Conservation (phyloP, 1,284 basidiomycete species). For the Takashimella koratensis region DNA sequence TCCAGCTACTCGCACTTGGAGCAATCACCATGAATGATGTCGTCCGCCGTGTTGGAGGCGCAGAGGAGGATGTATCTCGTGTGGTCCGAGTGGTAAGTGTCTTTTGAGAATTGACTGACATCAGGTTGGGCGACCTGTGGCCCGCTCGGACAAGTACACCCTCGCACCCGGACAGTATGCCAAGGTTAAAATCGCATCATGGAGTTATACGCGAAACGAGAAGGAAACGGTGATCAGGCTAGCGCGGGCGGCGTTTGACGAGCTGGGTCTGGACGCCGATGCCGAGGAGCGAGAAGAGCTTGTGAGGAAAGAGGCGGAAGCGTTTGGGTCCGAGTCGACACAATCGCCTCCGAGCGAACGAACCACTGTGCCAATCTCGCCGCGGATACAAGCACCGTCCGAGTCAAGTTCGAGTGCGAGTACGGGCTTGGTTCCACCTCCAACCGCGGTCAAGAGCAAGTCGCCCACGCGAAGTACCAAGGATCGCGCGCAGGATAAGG, state of each 20-base stretch:
- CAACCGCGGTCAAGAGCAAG: not conserved
- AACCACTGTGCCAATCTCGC: not conserved
- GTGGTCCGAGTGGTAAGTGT: conserved; percentile 40
- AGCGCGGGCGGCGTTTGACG: conserved; percentile 41
- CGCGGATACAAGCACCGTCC: too few relatives aligned
- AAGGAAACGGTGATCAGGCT: conserved; percentile 28
- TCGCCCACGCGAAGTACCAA: too few relatives aligned
- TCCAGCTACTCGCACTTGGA: conserved; percentile 42
- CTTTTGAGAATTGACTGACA: conserved; percentile 1
- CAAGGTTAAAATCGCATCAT: conserved; percentile 43
- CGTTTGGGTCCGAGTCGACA: conserved; percentile 4
- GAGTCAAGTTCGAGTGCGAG: too few relatives aligned
- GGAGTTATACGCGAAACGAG: conserved; percentile 40
- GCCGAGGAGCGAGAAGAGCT: conserved; percentile 39
- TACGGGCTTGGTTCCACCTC: too few relatives aligned
- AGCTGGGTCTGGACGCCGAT: conserved; percentile 29
- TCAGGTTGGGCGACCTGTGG: conserved; percentile 26
- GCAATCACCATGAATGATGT: conserved; percentile 28
- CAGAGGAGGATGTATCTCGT: conserved; percentile 37
- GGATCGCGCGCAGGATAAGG: conserved; percentile 2
- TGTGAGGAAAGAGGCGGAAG: conserved; percentile 32
- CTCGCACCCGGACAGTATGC: conserved; percentile 39
- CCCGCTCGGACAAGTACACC: conserved; percentile 15
- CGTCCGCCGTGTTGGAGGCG: conserved; percentile 27
- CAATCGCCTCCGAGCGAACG: not conserved